Conservation (phyloP, 2,329 filamentous ascomycete genomes). For the Scytalidium sp. region DNA sequence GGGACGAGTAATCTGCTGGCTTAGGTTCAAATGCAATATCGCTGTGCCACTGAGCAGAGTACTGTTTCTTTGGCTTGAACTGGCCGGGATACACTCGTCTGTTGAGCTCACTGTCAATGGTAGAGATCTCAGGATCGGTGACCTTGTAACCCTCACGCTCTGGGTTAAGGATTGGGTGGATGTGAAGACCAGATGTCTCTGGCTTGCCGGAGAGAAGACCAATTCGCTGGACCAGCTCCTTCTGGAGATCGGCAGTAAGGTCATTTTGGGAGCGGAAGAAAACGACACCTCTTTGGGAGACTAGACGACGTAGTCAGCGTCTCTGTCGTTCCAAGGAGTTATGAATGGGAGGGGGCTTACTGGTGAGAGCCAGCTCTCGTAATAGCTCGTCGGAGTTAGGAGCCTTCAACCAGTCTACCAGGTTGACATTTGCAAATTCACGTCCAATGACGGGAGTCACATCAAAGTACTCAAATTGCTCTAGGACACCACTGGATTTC, state of each 20-base stretch:
- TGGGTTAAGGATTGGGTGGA: constrained; percentile 57
- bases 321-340: neutral
- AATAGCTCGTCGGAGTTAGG: constrained; percentile 44
- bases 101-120: constrained; percentile 55
- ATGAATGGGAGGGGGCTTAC: constrained; percentile 15
- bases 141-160: constrained; percentile 40
- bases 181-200: constrained; percentile 52
- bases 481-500: constrained; percentile 22
- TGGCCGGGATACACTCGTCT: constrained; percentile 25
- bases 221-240: constrained; percentile 58
- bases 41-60: constrained; percentile 51
- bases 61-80: constrained; percentile 34
- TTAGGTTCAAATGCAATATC: constrained; percentile 64
- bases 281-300: constrained; percentile 67
- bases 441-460: constrained; percentile 44
- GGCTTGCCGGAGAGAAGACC: constrained; percentile 57
- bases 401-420: constrained; percentile 45
- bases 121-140: constrained; percentile 59
- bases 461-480: constrained; percentile 30
- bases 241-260: constrained; percentile 61
- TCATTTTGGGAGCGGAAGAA: constrained; percentile 65
- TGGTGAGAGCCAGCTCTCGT: constrained; percentile 46
- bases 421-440: constrained; percentile 39
- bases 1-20: constrained; percentile 57
- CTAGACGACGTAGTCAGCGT: constrained; percentile 35